Percentiles rank a stretch among this genome's conserved stretches.
These are phyloP conservation scores for Heritiera fomes DNA, from an alignment of 345 rosid genomes.

Conservation along the genomic window DNA sequence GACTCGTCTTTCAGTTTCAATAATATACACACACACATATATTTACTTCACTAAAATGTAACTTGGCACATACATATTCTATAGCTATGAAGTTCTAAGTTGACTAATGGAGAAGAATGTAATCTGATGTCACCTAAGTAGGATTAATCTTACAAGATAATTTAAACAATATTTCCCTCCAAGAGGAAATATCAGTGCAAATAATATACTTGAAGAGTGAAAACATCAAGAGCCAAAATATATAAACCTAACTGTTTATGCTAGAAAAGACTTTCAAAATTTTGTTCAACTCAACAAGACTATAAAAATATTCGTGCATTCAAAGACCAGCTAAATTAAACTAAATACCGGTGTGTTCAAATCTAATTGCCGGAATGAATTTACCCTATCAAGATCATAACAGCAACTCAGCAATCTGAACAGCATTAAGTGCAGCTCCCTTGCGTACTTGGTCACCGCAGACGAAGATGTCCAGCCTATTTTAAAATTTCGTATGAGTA, in stretches of 20 bases:
- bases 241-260: constrained; percentile 2
- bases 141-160: too few relatives aligned
- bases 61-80: too few relatives aligned
- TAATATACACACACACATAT: too few relatives aligned
- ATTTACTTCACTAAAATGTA: too few relatives aligned
- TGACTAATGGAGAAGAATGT: too few relatives aligned
- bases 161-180: background rate
- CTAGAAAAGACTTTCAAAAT: constrained; percentile 13
- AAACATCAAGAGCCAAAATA: constrained; percentile 5
- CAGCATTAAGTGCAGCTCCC: constrained; percentile 97
- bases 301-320: background rate
- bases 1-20: too few relatives aligned
- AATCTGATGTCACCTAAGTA: too few relatives aligned
- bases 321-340: background rate
- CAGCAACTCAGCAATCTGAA: constrained; percentile 97
- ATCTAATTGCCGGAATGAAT: background rate
- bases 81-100: too few relatives aligned
- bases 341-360: constrained; percentile 1
- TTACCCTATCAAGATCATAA: constrained; percentile 25
- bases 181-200: background rate
- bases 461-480: constrained; percentile 91
- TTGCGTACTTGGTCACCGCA: constrained; percentile 98
- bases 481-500: constrained; percentile 7
- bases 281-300: constrained; percentile 19
- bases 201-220: background rate